These are phyloP conservation scores for Nemania sp. DNA, from an alignment of 2,329 filamentous ascomycete species.

Conservation along the genomic window DNA sequence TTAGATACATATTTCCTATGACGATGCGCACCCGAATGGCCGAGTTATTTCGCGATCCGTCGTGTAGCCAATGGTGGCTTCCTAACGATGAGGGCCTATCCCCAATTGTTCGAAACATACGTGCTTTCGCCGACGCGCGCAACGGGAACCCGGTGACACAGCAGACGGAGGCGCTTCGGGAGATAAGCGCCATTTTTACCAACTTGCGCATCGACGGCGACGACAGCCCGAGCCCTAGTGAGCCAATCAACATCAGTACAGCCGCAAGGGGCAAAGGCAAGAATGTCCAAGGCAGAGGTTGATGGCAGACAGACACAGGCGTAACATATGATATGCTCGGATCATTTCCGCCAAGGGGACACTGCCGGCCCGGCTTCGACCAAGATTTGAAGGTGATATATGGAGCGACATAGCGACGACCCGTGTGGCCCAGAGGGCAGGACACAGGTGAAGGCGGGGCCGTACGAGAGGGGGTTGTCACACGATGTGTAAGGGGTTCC, in stretches of 20 bases:
- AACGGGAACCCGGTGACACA: slow-evolving; percentile 62
- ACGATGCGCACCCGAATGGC: slow-evolving; percentile 77
- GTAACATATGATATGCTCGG: slow-evolving; percentile 1
- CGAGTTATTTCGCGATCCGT: slow-evolving; percentile 71
- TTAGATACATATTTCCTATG: slow-evolving; percentile 81
- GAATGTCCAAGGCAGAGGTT: slow-evolving; percentile 20
- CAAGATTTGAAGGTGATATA: slow-evolving; percentile 4
- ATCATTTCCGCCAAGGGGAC: neutral
- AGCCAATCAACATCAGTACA: slow-evolving; percentile 23
- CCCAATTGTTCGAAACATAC: slow-evolving; percentile 74
- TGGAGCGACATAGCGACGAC: slow-evolving; percentile 5
- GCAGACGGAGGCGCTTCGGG: slow-evolving; percentile 68
- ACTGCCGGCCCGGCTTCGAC: slow-evolving; percentile 9
- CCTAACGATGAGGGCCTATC: slow-evolving; percentile 78
- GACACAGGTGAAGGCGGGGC: neutral
- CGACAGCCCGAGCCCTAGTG: slow-evolving; percentile 16
- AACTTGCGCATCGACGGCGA: slow-evolving; percentile 57
- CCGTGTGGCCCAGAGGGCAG: neutral
- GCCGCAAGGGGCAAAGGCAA: slow-evolving; percentile 22
- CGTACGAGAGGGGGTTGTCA: slow-evolving; percentile 4
- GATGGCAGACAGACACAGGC: neutral
- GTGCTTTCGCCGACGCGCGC: slow-evolving; percentile 80
- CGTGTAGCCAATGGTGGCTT: slow-evolving; percentile 85
- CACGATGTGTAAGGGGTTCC: neutral
- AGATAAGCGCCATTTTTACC: slow-evolving; percentile 75